Evolutionary conservation across 208 protist species (phyloP).

Genomic region (Herpetomonas tarakana): DNA sequence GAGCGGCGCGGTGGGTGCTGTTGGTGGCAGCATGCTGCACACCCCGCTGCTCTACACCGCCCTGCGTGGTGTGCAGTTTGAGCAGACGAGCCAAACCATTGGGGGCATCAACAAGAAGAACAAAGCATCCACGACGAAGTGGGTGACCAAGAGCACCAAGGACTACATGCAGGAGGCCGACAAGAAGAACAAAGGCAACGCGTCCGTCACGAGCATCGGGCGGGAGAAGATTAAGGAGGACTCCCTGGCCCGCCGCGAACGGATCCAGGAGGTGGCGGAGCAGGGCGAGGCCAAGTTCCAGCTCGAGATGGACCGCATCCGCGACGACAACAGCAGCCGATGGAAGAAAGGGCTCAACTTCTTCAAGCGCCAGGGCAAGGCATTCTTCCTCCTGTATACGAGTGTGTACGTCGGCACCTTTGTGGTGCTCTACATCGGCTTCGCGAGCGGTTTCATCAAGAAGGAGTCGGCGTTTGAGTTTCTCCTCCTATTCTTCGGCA

Average conservation of each 20-base stretch:
- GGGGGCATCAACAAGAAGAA: constrained; percentile 68
- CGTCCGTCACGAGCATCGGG: constrained; percentile 17
- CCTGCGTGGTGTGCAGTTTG: constrained; percentile 50
- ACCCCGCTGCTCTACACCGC: constrained; percentile 15
- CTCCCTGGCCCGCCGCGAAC: constrained; percentile 11
- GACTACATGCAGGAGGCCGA: constrained; percentile 83
- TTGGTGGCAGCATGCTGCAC: no score
- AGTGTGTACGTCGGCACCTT: constrained; percentile 51
- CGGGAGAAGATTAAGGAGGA: constrained; percentile 26
- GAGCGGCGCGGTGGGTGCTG: no score
- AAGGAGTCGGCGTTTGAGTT: constrained; percentile 80
- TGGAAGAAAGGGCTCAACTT: constrained; percentile 64
- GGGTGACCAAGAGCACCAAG: constrained; percentile 87
- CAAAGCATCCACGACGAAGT: constrained; percentile 27
- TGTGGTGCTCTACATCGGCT: constrained; percentile 64
- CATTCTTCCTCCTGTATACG: constrained; percentile 65
- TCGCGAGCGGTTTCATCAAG: constrained; percentile 53
- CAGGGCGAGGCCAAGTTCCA: constrained; percentile 63
- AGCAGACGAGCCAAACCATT: constrained; percentile 67
- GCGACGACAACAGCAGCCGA: constrained; percentile 48
- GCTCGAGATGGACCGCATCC: constrained; percentile 70
- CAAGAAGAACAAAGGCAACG: constrained; percentile 15
- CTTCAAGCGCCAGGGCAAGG: constrained; percentile 78
- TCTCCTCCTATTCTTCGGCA: constrained; percentile 53
- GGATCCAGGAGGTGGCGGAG: constrained; percentile 25